Conservation (phyloP, 352 stramenopile species). For the Blastocystis sp. region DNA sequence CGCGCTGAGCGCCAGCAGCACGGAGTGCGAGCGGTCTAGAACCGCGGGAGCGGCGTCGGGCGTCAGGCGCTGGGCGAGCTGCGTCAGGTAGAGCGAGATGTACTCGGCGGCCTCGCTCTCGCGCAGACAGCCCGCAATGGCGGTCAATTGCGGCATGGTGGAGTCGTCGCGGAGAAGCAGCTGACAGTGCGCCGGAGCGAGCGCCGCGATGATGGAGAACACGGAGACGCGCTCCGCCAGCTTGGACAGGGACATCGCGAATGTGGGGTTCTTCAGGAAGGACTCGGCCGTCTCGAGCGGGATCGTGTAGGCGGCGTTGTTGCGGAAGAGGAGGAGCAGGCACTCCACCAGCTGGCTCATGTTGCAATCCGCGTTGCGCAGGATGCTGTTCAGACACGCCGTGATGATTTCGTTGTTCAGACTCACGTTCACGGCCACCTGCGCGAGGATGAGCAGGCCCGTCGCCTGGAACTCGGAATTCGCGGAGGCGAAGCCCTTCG, state of each 20-base stretch:
- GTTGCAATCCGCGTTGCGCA: conserved; percentile 34
- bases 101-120: neutral
- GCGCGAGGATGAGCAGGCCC: conserved; percentile 48
- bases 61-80: neutral
- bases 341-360: conserved; percentile 57
- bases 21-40: conserved; percentile 5
- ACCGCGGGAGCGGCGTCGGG: neutral
- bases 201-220: neutral
- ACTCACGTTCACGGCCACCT: conserved; percentile 53
- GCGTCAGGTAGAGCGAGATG: neutral
- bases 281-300: neutral
- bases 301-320: conserved; percentile 14
- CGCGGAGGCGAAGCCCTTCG: conserved; percentile 14
- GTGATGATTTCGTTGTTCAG: conserved; percentile 59
- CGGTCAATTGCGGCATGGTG: neutral
- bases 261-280: conserved; percentile 33
- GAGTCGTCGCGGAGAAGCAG: neutral
- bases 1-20: conserved; percentile 33
- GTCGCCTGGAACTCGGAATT: conserved; percentile 53
- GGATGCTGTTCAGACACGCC: conserved; percentile 48
- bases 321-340: conserved; percentile 39
- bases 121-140: neutral
- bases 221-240: conserved; percentile 35
- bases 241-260: neutral
- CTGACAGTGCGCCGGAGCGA: neutral